Percentiles rank a stretch among this genome's conserved stretches.
Conservation (phyloP, 352 stramenopile species). For the Phytophthora multivora region DNA sequence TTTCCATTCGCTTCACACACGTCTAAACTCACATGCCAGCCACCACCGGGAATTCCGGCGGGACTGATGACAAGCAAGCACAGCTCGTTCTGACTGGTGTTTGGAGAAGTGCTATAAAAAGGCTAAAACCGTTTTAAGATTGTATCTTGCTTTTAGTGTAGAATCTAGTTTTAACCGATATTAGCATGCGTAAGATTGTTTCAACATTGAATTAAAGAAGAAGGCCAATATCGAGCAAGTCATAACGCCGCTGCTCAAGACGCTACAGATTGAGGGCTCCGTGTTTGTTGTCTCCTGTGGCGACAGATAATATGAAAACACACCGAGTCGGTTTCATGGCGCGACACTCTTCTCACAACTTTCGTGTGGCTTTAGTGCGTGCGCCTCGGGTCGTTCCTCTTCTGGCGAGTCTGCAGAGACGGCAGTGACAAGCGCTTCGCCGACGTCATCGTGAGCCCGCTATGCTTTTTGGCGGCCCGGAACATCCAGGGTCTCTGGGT, state of each 20-base stretch:
- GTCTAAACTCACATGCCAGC: neutral
- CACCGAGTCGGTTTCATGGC: slow-evolving; percentile 39
- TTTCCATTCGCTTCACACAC: no score
- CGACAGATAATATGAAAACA: no score
- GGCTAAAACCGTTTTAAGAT: slow-evolving; percentile 8
- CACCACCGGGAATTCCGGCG: neutral
- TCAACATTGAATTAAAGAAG: no score
- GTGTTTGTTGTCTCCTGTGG: no score
- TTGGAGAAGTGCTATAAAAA: neutral
- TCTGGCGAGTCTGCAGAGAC: slow-evolving; percentile 63
- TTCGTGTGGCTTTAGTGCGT: slow-evolving; percentile 83
- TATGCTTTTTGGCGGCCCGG: slow-evolving; percentile 82
- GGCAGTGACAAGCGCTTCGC: slow-evolving; percentile 79
- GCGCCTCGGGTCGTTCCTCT: slow-evolving; percentile 79
- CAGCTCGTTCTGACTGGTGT: slow-evolving; percentile 3
- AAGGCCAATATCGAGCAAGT: no score
- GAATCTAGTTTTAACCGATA: no score
- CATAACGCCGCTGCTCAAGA: no score
- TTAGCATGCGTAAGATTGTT: no score
- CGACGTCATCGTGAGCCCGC: slow-evolving; percentile 61
- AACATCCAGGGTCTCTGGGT: slow-evolving; percentile 86
- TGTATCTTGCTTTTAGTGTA: no score
- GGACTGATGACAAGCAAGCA: slow-evolving; percentile 4
- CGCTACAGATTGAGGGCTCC: no score
- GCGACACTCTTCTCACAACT: slow-evolving; percentile 55